Percentiles rank a stretch among this genome's conserved stretches.
phyloP scores from a whole-genome alignment of 2,329 filamentous ascomycete genomes.

The Calcarisporium arbuscula region DNA sequence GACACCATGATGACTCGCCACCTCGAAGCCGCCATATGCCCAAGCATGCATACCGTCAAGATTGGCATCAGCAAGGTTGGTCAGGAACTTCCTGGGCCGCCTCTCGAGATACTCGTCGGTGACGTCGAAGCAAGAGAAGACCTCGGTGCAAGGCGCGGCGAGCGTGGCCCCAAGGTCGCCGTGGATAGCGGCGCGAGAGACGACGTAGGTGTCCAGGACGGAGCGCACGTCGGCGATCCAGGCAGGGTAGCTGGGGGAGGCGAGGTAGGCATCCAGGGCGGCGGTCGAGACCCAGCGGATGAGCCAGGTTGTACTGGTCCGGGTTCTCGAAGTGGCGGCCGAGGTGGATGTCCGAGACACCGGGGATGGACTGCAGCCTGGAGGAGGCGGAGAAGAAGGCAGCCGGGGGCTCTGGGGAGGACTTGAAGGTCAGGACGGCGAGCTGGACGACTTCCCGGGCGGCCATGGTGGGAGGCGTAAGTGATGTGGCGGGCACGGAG shows the following conservation, averaged over 20 bases:
- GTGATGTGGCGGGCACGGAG: background rate
- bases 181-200: constrained; percentile 14
- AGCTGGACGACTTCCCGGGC: constrained; percentile 21
- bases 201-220: constrained; percentile 19
- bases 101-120: constrained; percentile 23
- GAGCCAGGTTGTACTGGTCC: constrained; percentile 23
- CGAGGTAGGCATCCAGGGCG: constrained; percentile 32
- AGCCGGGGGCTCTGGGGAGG: constrained; percentile 19
- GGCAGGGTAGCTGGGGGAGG: constrained; percentile 32
- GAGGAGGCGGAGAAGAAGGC: constrained; percentile 20
- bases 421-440: constrained; percentile 25
- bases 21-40: constrained; percentile 25
- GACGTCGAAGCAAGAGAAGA: constrained; percentile 27
- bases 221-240: constrained; percentile 31
- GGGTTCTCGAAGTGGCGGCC: constrained; percentile 29
- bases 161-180: constrained; percentile 20
- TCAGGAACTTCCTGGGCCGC: constrained; percentile 22
- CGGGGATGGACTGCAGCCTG: constrained; percentile 23
- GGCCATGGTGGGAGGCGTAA: constrained; percentile 16
- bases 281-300: constrained; percentile 27
- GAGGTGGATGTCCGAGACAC: constrained; percentile 25
- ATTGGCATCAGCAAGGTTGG: constrained; percentile 13
- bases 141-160: constrained; percentile 31
- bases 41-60: constrained; percentile 25
- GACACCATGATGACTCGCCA: constrained; percentile 21